Evolutionary conservation across 2,329 filamentous ascomycete genomes (phyloP), one percentile per base, ranked within the genome.

Genomic region (Rosellinia necatrix): DNA sequence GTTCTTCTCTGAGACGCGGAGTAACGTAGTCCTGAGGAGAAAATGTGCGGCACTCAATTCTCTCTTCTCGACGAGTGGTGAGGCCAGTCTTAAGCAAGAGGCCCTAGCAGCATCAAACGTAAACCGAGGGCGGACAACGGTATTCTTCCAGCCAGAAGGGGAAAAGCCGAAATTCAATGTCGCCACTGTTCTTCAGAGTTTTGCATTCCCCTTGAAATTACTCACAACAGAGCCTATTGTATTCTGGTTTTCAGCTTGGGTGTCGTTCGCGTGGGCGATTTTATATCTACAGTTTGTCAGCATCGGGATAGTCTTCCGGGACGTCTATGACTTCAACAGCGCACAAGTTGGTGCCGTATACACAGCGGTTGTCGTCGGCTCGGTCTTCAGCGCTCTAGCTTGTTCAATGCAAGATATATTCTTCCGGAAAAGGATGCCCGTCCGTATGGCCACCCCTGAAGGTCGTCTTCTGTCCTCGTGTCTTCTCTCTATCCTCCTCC

Each of bases 231-330:
- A 84, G 59, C 79, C 80, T 1, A 79, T 83, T 15, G 80, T 84
- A 4, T 82, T 82, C 68, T 82, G 75, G 73, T 89, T 89, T 72
- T 83, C 81, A 3, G 74, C 88, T 6, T 89, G 87, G 83, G 81
- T 85, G 6, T 76, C 84, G 3, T 89, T 89, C 70, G 81, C 79
- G 59, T 90, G 85, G 83, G 84, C 81, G 0, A 76, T 88, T 0
- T 75, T 89, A 0, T 89, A 89, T 68, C 74, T 89, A 35, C 67
- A 82, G 79, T 53, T 71, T 1, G 42, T 40, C 8, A 8, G 13
- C n/a, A 25, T 47, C 3, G 41, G 41, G n/a, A 13, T 53, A 13
- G 46, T 53, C 8, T 53, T 53, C 50, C 6, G 40, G n/a, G n/a
- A 15, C 13, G 41, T 15, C 12, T 46, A 47, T 40, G 22, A 27